Conservation (phyloP, 2,329 filamentous ascomycete species). For the Curvularia sp. region DNA sequence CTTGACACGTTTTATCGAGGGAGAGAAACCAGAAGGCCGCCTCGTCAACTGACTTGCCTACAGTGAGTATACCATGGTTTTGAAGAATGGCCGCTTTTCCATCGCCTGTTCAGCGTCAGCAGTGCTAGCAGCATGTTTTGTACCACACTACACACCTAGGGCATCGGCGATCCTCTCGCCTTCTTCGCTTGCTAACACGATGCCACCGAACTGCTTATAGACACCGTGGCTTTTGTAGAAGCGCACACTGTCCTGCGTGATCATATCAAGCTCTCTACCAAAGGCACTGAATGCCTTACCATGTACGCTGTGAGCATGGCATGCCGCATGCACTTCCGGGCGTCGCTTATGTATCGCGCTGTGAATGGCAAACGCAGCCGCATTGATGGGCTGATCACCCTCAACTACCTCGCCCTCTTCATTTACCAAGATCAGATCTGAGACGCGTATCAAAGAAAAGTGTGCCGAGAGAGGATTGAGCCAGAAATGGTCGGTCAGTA, state of each 20-base stretch:
- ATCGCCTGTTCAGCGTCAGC: slow-evolving; percentile 21
- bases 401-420: slow-evolving; percentile 53
- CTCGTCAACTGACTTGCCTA: slow-evolving; percentile 53
- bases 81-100: slow-evolving; percentile 51
- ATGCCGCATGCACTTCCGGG: slow-evolving; percentile 53
- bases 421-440: slow-evolving; percentile 55
- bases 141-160: slow-evolving; percentile 29
- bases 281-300: slow-evolving; percentile 59
- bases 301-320: slow-evolving; percentile 56
- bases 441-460: slow-evolving; percentile 54
- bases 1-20: slow-evolving; percentile 57
- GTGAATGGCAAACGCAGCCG: slow-evolving; percentile 58
- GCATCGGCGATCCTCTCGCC: slow-evolving; percentile 55
- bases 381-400: slow-evolving; percentile 54
- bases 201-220: slow-evolving; percentile 52
- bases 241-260: slow-evolving; percentile 57
- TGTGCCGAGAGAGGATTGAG: slow-evolving; percentile 56
- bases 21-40: slow-evolving; percentile 57
- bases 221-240: slow-evolving; percentile 54
- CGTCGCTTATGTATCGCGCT: slow-evolving; percentile 51
- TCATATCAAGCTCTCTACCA: slow-evolving; percentile 56
- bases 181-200: slow-evolving; percentile 54
- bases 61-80: slow-evolving; percentile 52
- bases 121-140: not conserved
- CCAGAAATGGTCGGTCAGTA: slow-evolving; percentile 49